Base-by-base conservation (phyloP, 2,329 filamentous ascomycete species). In the Lachnellula suecica region DNA sequence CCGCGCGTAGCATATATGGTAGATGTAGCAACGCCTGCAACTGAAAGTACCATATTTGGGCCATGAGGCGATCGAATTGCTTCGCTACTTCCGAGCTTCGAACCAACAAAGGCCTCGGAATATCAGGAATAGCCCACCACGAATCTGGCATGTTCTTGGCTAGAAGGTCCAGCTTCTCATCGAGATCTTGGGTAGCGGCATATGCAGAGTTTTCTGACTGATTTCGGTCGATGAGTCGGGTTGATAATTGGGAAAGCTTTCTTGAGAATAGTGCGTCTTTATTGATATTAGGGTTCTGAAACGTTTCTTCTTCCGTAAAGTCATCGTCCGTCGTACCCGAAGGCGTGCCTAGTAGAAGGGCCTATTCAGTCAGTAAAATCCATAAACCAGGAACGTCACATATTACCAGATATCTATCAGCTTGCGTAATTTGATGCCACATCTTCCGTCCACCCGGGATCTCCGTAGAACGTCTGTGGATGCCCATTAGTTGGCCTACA, bases 401-500 rank as follows among this genome's bases (percentile, higher is more conserved):
- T 27, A 34, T 46, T 46, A 53, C 53, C 17, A 57, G 20, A 49
- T 54, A 57, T 35, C 54, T 44, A 41, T 57, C 54, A 13, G 44
- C 44, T 34, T 51, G 51, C 4, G 54, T 34, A 25, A 57, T 57
- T 15, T 53, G 54, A 42, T 41, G 38, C 54, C 54, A 57, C 31
- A 54, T 51, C 19, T 44, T 13, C 29, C 27, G 43, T 38, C 44
- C 54, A 11, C 25, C 25, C 9, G 44, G 51, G 8, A 54, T 24
- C 2, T 48, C 43, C 20, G 52, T 51, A 19, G 20, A 43, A 4
- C 29, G 34, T 40, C 47, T 43, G 23, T 54, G 41, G 5, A 51
- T 47, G 10, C 52, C 52, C 44, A 54, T 51, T 13, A 67, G 54
- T 48, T 67, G 63, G 17, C 73, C 78, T 31, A 82, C 68, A 42